Percentiles rank a stretch among this genome's conserved stretches.
phyloP scores from a whole-genome alignment of 345 rosid species.

The Gossypium thurberi region DNA sequence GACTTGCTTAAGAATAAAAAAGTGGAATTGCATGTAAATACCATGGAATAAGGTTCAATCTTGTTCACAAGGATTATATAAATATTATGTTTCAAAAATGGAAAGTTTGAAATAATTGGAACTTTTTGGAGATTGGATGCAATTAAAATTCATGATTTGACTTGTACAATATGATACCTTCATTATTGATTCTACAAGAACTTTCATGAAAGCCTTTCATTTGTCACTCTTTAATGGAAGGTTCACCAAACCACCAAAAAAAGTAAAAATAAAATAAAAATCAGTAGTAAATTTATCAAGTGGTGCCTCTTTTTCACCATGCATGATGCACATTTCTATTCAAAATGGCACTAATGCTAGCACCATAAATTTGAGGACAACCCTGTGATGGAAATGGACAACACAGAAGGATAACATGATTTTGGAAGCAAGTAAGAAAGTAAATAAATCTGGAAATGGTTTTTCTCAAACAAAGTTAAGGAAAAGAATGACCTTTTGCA shows the following conservation, averaged over 20 bases:
- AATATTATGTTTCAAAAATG: too few species aligned
- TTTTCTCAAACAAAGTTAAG: neutral
- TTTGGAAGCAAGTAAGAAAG: neutral
- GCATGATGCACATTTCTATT: neutral
- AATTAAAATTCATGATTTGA: too few species aligned
- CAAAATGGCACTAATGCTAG: neutral
- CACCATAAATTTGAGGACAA: neutral
- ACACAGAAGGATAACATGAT: neutral
- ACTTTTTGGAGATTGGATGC: too few species aligned
- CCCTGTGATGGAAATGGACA: neutral
- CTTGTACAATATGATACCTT: too few species aligned
- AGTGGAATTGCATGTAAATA: neutral
- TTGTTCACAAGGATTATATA: too few species aligned
- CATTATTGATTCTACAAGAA: too few species aligned
- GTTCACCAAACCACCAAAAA: neutral
- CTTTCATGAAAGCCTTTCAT: too few species aligned
- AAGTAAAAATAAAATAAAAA: neutral
- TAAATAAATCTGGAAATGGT: neutral
- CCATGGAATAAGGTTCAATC: neutral
- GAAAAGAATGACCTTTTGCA: constrained; percentile 39
- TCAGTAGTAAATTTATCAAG: neutral
- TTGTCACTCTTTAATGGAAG: too few species aligned
- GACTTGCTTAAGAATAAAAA: neutral
- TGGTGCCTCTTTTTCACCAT: neutral
- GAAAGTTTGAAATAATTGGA: too few species aligned